Evolutionary conservation across 2,329 filamentous ascomycete species (phyloP), one percentile per base, ranked within the genome.

Genomic region (Zopfia rhizophila): DNA sequence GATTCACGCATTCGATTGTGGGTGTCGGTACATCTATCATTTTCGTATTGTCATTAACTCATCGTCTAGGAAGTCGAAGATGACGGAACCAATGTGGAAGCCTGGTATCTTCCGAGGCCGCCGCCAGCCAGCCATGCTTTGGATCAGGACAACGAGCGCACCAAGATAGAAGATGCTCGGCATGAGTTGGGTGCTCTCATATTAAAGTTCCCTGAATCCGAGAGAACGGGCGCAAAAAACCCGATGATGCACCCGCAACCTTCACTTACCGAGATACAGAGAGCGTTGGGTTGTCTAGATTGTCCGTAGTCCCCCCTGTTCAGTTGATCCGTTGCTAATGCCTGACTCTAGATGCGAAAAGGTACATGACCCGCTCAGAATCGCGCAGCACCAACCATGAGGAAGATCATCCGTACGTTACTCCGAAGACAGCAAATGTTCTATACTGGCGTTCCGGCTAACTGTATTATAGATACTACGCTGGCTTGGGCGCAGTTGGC

Each of bases 401-500:
- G 33, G 69, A 72, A 42, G 67, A 72, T 27, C 69, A 72, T 49
- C 69, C 69, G 52, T 71, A 48, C 17, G 60, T 56, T 28, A 17
- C n/a, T n/a, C n/a, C n/a, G n/a, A n/a, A n/a, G 45, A 51, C 30
- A 22, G 47, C 14, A 46, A 38, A 28, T n/a, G n/a, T n/a, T n/a
- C n/a, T n/a, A n/a, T n/a, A n/a, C n/a, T n/a, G n/a, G n/a, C n/a
- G n/a, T n/a, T n/a, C n/a, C n/a, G n/a, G n/a, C n/a, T n/a, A n/a
- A n/a, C n/a, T n/a, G n/a, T n/a, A n/a, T 27, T 60, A 68, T 45
- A 74, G 74, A 50, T 75, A 79, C 55, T 88, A 86, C 63, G 82
- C 83, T 37, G 82, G 83, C 52, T 73, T 90, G 16, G 87, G 87
- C 16, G 78, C 79, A 11, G 66, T 84, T 7, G 78, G 80, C 27